Percentiles rank a stretch among this genome's conserved stretches.
These are phyloP conservation scores for Daldinia bambusicola DNA, from an alignment of 495 filamentous ascomycete species.

Conservation along the genomic window DNA sequence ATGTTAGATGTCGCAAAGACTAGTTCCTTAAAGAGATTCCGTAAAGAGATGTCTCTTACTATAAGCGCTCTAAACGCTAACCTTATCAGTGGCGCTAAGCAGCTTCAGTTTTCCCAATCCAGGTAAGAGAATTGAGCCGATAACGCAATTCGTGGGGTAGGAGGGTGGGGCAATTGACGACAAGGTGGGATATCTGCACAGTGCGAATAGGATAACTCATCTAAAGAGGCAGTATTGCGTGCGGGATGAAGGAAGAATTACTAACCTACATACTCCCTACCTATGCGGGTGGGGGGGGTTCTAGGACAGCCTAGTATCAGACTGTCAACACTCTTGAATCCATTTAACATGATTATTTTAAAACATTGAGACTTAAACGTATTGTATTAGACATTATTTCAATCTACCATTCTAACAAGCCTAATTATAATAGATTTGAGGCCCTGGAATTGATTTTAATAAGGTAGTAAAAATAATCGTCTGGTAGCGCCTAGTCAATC, in stretches of 20 bases:
- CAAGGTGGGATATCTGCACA: slow-evolving; percentile 31
- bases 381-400: too few relatives aligned
- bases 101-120: neutral
- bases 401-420: too few relatives aligned
- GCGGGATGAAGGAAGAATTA: neutral
- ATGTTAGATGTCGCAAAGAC: neutral
- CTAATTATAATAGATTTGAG: too few relatives aligned
- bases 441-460: too few relatives aligned
- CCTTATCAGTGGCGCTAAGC: slow-evolving; percentile 22
- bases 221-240: neutral
- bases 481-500: too few relatives aligned
- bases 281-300: too few relatives aligned
- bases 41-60: neutral
- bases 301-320: too few relatives aligned
- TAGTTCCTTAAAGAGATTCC: neutral
- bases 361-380: too few relatives aligned
- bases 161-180: slow-evolving; percentile 21
- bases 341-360: too few relatives aligned
- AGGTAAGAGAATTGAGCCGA: slow-evolving; percentile 27
- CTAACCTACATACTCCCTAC: neutral
- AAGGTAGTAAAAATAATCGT: too few relatives aligned
- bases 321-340: too few relatives aligned
- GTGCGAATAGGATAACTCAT: slow-evolving; percentile 5
- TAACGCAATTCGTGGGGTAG: slow-evolving; percentile 47
- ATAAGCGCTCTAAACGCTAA: slow-evolving; percentile 31